Percentiles rank a stretch among this genome's conserved stretches.
phyloP scores from a whole-genome alignment of 306 rosid genomes.

The Gastrolobium villosum region DNA sequence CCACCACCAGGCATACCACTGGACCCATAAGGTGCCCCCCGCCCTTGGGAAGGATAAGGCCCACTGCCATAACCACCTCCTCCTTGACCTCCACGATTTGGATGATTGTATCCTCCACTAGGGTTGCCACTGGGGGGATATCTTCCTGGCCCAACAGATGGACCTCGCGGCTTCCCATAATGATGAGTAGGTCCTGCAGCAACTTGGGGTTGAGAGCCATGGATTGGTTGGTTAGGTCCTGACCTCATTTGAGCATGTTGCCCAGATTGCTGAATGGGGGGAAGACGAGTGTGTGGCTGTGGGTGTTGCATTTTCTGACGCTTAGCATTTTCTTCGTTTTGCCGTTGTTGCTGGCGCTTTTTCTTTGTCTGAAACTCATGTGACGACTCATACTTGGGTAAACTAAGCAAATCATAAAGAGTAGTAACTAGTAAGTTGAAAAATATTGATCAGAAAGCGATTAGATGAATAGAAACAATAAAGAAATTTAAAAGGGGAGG shows the following conservation, averaged over 20 bases:
- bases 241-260: constrained; percentile 57
- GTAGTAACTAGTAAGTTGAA: constrained; percentile 4
- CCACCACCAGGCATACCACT: constrained; percentile 68
- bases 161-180: constrained; percentile 64
- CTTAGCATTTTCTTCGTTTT: constrained; percentile 70
- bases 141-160: constrained; percentile 63
- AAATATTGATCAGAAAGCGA: background rate
- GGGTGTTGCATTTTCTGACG: constrained; percentile 68
- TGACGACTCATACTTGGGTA: constrained; percentile 78
- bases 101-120: constrained; percentile 58
- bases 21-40: constrained; percentile 71
- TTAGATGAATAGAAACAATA: background rate
- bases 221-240: constrained; percentile 58
- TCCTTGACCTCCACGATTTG: constrained; percentile 60
- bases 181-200: constrained; percentile 67
- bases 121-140: constrained; percentile 65
- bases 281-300: constrained; percentile 61
- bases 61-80: constrained; percentile 60
- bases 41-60: constrained; percentile 75
- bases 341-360: constrained; percentile 76
- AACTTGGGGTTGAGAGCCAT: constrained; percentile 57
- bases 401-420: constrained; percentile 51
- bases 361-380: constrained; percentile 83
- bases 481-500: background rate
- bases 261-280: constrained; percentile 62